Evolutionary conservation across 495 filamentous ascomycete species (phyloP).

Genomic region (Hyaloscypha finlandica): DNA sequence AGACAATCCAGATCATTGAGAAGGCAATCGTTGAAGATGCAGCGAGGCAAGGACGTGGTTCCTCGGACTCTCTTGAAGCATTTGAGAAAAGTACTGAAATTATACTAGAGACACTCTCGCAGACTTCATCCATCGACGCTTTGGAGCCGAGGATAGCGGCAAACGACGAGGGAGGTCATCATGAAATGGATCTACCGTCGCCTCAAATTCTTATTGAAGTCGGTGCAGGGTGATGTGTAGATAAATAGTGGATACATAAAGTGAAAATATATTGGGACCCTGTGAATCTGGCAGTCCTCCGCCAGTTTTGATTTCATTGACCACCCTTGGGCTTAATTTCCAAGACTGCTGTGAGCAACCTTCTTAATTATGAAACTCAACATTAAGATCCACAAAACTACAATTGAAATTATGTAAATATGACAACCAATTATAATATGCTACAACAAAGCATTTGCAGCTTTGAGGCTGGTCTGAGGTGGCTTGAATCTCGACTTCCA

Average conservation of each 20-base stretch:
- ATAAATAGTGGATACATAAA: background rate
- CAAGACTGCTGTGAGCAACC: too few relatives aligned
- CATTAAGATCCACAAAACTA: too few relatives aligned
- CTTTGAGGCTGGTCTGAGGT: background rate
- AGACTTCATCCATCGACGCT: background rate
- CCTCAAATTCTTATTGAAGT: background rate
- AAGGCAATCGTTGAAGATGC: constrained; percentile 18
- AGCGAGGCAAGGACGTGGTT: background rate
- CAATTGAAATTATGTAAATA: too few relatives aligned
- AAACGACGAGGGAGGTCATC: background rate
- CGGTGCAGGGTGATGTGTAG: background rate
- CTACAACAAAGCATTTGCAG: too few relatives aligned
- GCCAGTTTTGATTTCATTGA: too few relatives aligned
- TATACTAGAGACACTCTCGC: background rate
- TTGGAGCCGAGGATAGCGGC: background rate
- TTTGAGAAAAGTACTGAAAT: background rate
- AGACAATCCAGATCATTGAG: constrained; percentile 28
- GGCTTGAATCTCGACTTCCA: background rate
- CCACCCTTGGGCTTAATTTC: too few relatives aligned
- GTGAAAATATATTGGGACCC: background rate
- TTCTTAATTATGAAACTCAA: too few relatives aligned
- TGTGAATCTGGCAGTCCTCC: too few relatives aligned
- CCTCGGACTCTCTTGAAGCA: background rate
- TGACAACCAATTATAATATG: too few relatives aligned
- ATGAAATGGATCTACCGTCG: background rate